phyloP scores from a whole-genome alignment of 2,329 filamentous ascomycete species.

The Aureobasidium sp. region DNA sequence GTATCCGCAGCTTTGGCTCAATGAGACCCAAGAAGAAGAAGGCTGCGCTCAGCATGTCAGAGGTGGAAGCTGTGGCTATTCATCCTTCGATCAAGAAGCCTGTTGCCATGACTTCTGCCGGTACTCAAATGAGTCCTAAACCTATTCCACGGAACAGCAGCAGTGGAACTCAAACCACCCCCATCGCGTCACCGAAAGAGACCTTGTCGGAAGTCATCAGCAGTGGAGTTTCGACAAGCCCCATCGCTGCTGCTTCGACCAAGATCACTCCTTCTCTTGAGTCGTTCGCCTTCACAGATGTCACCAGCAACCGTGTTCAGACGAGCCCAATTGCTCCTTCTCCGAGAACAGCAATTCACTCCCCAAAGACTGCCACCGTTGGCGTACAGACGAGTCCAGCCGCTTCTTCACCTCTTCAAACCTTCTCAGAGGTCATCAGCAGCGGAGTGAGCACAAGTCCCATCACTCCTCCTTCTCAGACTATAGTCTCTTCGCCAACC shows the following conservation, averaged over 20 bases:
- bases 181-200: neutral
- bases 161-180: neutral
- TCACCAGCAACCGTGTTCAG: neutral
- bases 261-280: neutral
- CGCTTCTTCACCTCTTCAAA: neutral
- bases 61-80: neutral
- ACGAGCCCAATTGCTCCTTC: neutral
- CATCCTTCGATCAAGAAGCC: neutral
- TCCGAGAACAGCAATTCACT: neutral
- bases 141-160: neutral
- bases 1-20: neutral
- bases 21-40: neutral
- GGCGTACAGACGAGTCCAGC: neutral
- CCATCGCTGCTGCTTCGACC: neutral
- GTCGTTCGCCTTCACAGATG: neutral
- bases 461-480: neutral
- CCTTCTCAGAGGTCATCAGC: neutral
- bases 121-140: neutral
- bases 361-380: neutral
- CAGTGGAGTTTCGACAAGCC: neutral
- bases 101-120: neutral
- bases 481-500: neutral
- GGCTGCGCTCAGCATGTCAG: neutral
- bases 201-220: neutral
- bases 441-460: neutral